Base-by-base conservation (phyloP, 1,284 basidiomycete genomes). In the Leccinum holopus region DNA sequence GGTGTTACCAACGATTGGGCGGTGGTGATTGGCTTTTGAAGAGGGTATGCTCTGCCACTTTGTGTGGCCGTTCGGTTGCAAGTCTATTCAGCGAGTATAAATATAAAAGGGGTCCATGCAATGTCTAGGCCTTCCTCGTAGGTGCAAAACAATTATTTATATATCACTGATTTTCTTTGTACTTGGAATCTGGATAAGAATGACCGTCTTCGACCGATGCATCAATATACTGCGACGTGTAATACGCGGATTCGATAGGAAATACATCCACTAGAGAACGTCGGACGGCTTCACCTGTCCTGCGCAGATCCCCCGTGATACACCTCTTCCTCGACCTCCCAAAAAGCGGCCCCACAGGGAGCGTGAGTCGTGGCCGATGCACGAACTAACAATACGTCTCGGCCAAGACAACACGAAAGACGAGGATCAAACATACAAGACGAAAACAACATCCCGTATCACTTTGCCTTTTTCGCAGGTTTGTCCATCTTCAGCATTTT, bases 1-100 rank as follows among this genome's bases (percentile, higher is more conserved):
- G 72, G 74, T 57, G 79, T 95, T 56, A 78, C 81, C 41, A 77
- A 80, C 30, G 89, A 92, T 70, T 96, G 94, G 94, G 80, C 81
- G 60, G 84, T 95, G 65, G 74, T 81, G 33, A 70, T 82, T 33
- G 60, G 55, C 25, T 64, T 73, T 41, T 76, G 59, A 70, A 9
- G 37, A 47, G 3, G 35, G 21, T 25, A n/a, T 10, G 12, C 21
- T 18, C 30, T 18, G 12, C 14, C 30, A 1, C 18, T 9, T 18
- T 18, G 18, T 55, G 49, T 3, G 30, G 32, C 1, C 2, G 33
- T 32, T 51, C 30, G n/a, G 59, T 25, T 10, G 12, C 12, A 16
- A 8, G 32, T n/a, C 30, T 33, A 12, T 9, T 11, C 12, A n/a
- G 33, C 51, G 44, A 61, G 37, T 51, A 7, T 51, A 30, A 30